A percentile compares a stretch with the other conserved stretches of the same genome.
Evolutionary conservation across 2,329 filamentous ascomycete species (phyloP).

Genomic region (Colletotrichum higginsianum): DNA sequence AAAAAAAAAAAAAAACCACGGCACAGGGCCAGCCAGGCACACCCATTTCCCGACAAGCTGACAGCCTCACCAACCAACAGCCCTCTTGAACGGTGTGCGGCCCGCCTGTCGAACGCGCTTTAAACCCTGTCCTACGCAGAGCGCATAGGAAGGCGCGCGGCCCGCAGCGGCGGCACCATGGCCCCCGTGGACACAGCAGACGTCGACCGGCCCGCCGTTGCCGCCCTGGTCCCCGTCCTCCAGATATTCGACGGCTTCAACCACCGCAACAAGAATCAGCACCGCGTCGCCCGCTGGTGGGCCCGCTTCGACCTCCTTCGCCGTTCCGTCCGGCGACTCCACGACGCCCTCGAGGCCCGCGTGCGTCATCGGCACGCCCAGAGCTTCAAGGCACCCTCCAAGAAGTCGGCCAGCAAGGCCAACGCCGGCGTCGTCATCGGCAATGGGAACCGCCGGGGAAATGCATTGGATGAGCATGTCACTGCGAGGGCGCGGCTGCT

Average conservation of each 20-base stretch:
- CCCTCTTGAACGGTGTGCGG: background rate
- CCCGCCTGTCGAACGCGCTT: background rate
- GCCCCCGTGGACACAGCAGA: background rate
- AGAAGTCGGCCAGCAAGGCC: constrained; percentile 1
- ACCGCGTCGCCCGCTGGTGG: constrained; percentile 87
- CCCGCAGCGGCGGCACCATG: background rate
- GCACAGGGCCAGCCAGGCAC: background rate
- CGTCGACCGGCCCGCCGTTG: background rate
- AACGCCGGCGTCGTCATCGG: background rate
- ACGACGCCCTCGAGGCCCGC: constrained; percentile 50
- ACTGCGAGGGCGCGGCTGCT: constrained; percentile 47
- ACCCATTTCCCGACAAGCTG: background rate
- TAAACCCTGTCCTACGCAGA: background rate
- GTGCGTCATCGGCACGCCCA: constrained; percentile 14
- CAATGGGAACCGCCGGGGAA: background rate
- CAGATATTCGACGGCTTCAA: constrained; percentile 80
- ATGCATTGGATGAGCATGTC: constrained; percentile 21
- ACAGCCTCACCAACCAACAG: background rate
- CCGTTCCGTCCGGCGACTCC: constrained; percentile 73
- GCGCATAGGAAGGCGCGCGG: background rate
- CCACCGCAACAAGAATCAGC: constrained; percentile 93
- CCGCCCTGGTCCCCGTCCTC: constrained; percentile 56
- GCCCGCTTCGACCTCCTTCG: constrained; percentile 79
- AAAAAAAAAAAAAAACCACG: background rate
- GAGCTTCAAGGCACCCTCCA: constrained; percentile 26